phyloP scores from a whole-genome alignment of 768 basidiomycete genomes.

The Trametes punicea region DNA sequence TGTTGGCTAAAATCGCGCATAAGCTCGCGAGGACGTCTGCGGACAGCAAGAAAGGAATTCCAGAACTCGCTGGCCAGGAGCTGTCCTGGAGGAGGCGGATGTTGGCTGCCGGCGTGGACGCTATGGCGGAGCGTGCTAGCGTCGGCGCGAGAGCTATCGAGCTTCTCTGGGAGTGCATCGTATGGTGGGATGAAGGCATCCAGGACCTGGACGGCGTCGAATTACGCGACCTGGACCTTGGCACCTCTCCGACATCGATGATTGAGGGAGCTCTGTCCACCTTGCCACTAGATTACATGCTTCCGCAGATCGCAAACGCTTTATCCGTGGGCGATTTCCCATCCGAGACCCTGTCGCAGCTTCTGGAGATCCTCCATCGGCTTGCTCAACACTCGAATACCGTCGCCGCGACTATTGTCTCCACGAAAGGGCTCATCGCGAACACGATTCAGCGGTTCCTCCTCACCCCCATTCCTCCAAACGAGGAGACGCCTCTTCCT shows the following conservation, averaged over 20 bases:
- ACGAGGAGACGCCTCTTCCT: conserved; percentile 31
- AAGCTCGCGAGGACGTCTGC: conserved; percentile 29
- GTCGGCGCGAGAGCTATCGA: conserved; percentile 68
- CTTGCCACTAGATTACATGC: conserved; percentile 41
- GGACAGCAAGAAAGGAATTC: conserved; percentile 32
- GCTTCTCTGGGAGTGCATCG: conserved; percentile 70
- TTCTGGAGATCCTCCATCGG: conserved; percentile 57
- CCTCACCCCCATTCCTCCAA: conserved; percentile 46
- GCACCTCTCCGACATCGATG: conserved; percentile 25
- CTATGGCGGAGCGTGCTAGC: conserved; percentile 60
- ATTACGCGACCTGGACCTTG: conserved; percentile 27
- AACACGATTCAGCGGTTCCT: conserved; percentile 56
- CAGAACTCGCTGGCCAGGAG: conserved; percentile 36
- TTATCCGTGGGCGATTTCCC: conserved; percentile 42
- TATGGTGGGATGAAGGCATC: conserved; percentile 53
- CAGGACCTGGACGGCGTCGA: conserved; percentile 45
- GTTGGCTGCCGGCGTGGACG: conserved; percentile 63
- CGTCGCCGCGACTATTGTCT: conserved; percentile 49
- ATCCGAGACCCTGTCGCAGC: conserved; percentile 47
- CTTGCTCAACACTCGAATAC: conserved; percentile 57
- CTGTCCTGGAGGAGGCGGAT: conserved; percentile 54
- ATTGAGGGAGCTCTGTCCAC: conserved; percentile 31
- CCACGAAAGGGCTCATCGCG: conserved; percentile 50
- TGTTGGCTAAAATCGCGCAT: conserved; percentile 58
- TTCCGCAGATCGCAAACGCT: conserved; percentile 48